Conservation (phyloP, 257 asterid genomes). For the Nicotiana undulata region DNA sequence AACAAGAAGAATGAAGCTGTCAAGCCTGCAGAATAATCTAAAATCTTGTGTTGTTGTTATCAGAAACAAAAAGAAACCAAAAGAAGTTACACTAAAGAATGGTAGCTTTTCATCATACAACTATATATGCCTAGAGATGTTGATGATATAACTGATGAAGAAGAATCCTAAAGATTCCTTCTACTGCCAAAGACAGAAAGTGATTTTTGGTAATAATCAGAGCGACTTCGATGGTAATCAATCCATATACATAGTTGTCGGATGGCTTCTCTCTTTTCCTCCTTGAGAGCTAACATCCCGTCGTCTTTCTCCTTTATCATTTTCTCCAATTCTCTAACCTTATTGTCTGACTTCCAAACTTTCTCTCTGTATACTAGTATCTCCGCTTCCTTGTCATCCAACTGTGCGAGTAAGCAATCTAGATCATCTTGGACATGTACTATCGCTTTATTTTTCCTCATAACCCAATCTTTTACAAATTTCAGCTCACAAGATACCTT, state of each 20-base stretch:
- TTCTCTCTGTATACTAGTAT: slow-evolving; percentile 51
- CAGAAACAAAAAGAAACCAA: background rate
- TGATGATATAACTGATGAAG: background rate
- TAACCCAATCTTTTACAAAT: slow-evolving; percentile 58
- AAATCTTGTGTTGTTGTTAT: background rate
- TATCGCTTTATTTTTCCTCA: slow-evolving; percentile 47
- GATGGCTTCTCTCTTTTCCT: slow-evolving; percentile 88
- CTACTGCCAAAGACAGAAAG: slow-evolving; percentile 31
- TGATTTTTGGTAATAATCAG: slow-evolving; percentile 63
- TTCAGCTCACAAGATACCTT: slow-evolving; percentile 62
- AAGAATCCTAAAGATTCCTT: slow-evolving; percentile 5
- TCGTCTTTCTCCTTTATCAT: slow-evolving; percentile 52
- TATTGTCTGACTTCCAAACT: slow-evolving; percentile 58
- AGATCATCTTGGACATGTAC: slow-evolving; percentile 39
- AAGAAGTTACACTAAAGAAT: background rate
- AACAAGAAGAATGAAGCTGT: background rate
- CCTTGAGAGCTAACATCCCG: slow-evolving; percentile 43
- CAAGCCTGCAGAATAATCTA: background rate
- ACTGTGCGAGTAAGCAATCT: slow-evolving; percentile 43
- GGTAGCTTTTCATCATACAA: background rate
- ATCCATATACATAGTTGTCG: slow-evolving; percentile 88
- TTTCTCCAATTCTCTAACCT: slow-evolving; percentile 62
- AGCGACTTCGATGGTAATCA: slow-evolving; percentile 71
- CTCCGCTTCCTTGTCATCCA: slow-evolving; percentile 67
- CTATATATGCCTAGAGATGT: background rate